Evolutionary conservation across 2,329 filamentous ascomycete genomes (phyloP), one percentile per base, ranked within the genome.

Genomic region (Penicillium polonicum): DNA sequence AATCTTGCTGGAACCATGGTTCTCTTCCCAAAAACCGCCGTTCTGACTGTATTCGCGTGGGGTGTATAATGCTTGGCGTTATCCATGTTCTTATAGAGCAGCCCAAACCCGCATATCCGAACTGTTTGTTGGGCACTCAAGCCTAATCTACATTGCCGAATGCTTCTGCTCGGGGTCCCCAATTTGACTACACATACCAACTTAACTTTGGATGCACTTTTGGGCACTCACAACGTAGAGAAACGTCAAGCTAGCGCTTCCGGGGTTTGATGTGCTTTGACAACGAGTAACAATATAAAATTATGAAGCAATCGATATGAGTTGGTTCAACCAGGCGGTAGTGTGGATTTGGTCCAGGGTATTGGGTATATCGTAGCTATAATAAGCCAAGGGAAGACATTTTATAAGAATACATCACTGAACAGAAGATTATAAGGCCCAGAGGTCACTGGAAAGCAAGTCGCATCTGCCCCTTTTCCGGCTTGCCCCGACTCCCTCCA

Each of bases 381-480:
- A 44, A 12, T 10, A 39, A 8, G 19, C 12, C 6, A 29, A 29
- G 21, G 12, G 19, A 36, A 43, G 39, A n/a, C 35, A 44, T 23
- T 31, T 3, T 13, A 12, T 42, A 21, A 31, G 21, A 48, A 17
- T 54, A 42, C 36, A 55, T 13, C 5, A 17, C 17, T 17, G 8
- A 43, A 41, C 25, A 33, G 27, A 21, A 12, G 4, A 13, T 5
- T 5, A 23, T 10, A 10, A 15, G 5, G 19, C 9, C 9, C 25
- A 17, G 25, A 21, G 19, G 19, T 67, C 52, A 74, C 55, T 73
- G 63, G 52, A 75, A 75, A 7, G 62, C 65, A 23, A 75, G 67
- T 43, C 72, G 71, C 52, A 65, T 74, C 52, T 75, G 73, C 5
- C 73, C 72, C 58, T 71, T 74, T 51, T 74, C 73, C 3, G 70